Evolutionary conservation across 1,139 yeast genomes (phyloP).

Genomic region (Candida sp.): DNA sequence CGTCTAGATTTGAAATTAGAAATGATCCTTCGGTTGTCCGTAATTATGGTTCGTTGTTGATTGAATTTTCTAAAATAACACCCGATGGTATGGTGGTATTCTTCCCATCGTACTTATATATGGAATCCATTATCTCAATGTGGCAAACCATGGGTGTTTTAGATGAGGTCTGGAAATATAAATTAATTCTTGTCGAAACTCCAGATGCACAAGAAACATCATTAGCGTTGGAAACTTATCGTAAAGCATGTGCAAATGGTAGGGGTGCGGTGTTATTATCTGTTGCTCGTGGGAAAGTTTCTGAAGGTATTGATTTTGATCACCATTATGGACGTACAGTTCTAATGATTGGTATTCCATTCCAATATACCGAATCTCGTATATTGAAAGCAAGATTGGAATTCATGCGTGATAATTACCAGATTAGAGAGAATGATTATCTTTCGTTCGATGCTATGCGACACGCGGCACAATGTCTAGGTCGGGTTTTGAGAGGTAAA

Average conservation of each 20-base stretch:
- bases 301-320: conserved; percentile 99
- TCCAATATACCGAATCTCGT: conserved; percentile 97
- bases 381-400: conserved; percentile 93
- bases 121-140: conserved; percentile 97
- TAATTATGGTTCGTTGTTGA: conserved; percentile 87
- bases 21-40: conserved; percentile 98
- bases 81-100: conserved; percentile 99
- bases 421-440: conserved; percentile 90
- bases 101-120: conserved; percentile 93
- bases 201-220: conserved; percentile 99
- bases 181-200: conserved; percentile 92
- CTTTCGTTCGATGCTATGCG: conserved; percentile 99
- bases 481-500: conserved; percentile 94
- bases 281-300: conserved; percentile 98
- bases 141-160: conserved; percentile 99
- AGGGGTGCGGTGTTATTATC: conserved; percentile 95
- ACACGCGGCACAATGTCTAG: conserved; percentile 98
- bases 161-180: conserved; percentile 98
- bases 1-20: conserved; percentile 93
- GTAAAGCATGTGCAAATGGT: conserved; percentile 97
- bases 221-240: conserved; percentile 87
- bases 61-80: conserved; percentile 91
- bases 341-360: conserved; percentile 97
- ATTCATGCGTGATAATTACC: conserved; percentile 87
- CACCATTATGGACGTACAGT: conserved; percentile 98